Evolutionary conservation across 2,329 filamentous ascomycete species (phyloP).

Genomic region (Ophiostoma piceae): DNA sequence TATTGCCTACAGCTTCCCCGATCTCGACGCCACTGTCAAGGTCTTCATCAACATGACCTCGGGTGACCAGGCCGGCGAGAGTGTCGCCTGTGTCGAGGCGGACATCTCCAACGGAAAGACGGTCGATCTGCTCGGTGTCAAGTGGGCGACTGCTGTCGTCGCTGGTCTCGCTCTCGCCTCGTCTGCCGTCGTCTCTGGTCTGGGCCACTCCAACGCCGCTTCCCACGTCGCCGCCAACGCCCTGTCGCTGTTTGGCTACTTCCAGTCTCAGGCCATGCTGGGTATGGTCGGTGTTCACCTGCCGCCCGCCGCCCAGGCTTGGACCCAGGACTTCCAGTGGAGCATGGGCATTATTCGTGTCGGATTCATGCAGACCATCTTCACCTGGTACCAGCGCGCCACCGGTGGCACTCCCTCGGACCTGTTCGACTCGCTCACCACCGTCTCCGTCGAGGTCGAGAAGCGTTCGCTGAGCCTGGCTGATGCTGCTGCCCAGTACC

Average conservation of each 20-base stretch:
- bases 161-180: slow-evolving; percentile 67
- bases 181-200: slow-evolving; percentile 73
- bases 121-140: slow-evolving; percentile 72
- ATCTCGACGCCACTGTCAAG: slow-evolving; percentile 71
- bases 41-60: slow-evolving; percentile 65
- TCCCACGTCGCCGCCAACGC: slow-evolving; percentile 82
- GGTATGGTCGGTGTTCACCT: slow-evolving; percentile 70
- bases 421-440: slow-evolving; percentile 63
- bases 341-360: slow-evolving; percentile 83
- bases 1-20: slow-evolving; percentile 76
- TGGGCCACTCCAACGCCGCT: slow-evolving; percentile 81
- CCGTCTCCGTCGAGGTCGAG: slow-evolving; percentile 68
- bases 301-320: slow-evolving; percentile 74
- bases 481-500: slow-evolving; percentile 32
- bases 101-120: slow-evolving; percentile 78
- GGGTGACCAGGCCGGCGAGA: slow-evolving; percentile 41
- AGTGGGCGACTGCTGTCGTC: slow-evolving; percentile 74
- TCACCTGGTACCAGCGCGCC: slow-evolving; percentile 83
- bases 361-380: slow-evolving; percentile 69
- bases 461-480: slow-evolving; percentile 41
- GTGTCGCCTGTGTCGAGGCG: slow-evolving; percentile 73
- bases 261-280: slow-evolving; percentile 80
- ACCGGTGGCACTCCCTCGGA: slow-evolving; percentile 74
- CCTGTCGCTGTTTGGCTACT: slow-evolving; percentile 77
- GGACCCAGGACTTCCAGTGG: slow-evolving; percentile 92